phyloP scores from a whole-genome alignment of 148 eudicot species.

The Spergularia bocconei region DNA sequence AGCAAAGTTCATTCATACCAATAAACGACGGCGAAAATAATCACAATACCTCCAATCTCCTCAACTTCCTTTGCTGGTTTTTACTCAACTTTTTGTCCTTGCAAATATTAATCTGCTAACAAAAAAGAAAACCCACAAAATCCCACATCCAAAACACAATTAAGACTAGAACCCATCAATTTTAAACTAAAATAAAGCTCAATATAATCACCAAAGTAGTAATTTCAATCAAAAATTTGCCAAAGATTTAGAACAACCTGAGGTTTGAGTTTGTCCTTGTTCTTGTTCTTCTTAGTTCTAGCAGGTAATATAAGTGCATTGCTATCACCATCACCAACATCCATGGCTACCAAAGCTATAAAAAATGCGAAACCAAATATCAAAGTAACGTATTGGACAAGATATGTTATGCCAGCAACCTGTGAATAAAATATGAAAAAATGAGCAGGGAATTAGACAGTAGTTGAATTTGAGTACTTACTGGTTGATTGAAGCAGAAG shows the following conservation, averaged over 20 bases:
- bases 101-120: slow-evolving; percentile 23
- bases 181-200: background rate
- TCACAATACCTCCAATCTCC: slow-evolving; percentile 61
- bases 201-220: background rate
- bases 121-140: slow-evolving; percentile 19
- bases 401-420: background rate
- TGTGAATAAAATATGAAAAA: no score
- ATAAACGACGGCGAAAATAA: background rate
- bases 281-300: slow-evolving; percentile 39
- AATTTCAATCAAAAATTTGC: background rate
- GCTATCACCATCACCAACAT: slow-evolving; percentile 36
- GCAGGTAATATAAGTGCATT: slow-evolving; percentile 57
- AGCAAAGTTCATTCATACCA: background rate
- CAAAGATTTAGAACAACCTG: slow-evolving; percentile 28
- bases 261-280: slow-evolving; percentile 37
- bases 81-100: slow-evolving; percentile 45
- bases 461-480: no score
- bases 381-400: no score
- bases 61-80: slow-evolving; percentile 71
- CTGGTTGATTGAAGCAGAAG: no score
- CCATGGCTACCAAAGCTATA: slow-evolving; percentile 17
- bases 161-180: background rate
- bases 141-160: background rate
- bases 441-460: no score
- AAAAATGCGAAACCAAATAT: no score